phyloP scores from a whole-genome alignment of 345 rosid species.

The Turritis glabra region DNA sequence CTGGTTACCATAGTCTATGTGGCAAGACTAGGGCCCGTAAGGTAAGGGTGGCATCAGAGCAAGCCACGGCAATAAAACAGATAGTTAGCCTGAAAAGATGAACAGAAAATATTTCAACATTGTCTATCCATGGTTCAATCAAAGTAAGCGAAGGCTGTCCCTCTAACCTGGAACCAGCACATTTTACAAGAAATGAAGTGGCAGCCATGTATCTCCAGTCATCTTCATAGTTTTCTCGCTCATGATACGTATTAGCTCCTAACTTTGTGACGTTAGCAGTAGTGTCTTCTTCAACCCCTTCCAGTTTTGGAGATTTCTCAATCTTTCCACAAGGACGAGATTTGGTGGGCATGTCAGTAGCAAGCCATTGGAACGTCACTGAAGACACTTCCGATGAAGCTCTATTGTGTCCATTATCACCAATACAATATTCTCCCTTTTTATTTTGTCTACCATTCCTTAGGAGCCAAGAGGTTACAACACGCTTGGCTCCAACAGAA shows the following conservation, averaged over 20 bases:
- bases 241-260: conserved; percentile 30
- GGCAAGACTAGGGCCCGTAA: conserved; percentile 84
- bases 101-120: not conserved
- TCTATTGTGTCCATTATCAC: conserved; percentile 33
- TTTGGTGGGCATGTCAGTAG: conserved; percentile 88
- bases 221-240: conserved; percentile 60
- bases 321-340: conserved; percentile 44
- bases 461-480: conserved; percentile 81
- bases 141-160: not conserved
- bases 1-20: conserved; percentile 75
- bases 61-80: conserved; percentile 82
- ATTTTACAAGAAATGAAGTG: conserved; percentile 85
- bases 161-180: conserved; percentile 71
- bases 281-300: conserved; percentile 22
- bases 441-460: conserved; percentile 45
- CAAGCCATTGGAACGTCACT: conserved; percentile 92
- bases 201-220: conserved; percentile 97
- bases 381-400: conserved; percentile 45
- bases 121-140: not conserved
- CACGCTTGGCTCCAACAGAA: conserved; percentile 94
- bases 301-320: conserved; percentile 36
- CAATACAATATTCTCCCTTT: conserved; percentile 32
- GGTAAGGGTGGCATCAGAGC: conserved; percentile 91
- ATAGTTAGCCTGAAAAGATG: conserved; percentile 62
- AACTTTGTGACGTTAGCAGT: conserved; percentile 28